A percentile compares a stretch with the other conserved stretches of the same genome.
Conservation (phyloP, 202 grass and related monocot species). For the Setaria italica region DNA sequence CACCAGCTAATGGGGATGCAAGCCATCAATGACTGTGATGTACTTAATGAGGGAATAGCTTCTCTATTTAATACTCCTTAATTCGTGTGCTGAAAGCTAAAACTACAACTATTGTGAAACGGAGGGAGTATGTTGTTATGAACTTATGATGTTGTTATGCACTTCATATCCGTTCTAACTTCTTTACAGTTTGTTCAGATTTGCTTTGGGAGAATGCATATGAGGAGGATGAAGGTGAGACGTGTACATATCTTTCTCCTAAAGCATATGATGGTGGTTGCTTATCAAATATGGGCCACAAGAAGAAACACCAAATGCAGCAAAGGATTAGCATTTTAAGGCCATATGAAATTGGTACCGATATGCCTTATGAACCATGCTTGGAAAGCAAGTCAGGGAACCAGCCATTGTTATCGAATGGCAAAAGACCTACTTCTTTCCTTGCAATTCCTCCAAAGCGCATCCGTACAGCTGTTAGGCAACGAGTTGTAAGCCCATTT, state of each 20-base stretch:
- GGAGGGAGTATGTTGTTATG: background rate
- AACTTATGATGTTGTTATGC: conserved; percentile 19
- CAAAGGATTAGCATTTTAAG: conserved; percentile 62
- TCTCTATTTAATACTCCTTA: no score
- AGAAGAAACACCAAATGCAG: conserved; percentile 66
- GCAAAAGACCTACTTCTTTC: conserved; percentile 77
- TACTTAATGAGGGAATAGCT: no score
- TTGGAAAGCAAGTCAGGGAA: conserved; percentile 69
- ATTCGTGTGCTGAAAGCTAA: no score
- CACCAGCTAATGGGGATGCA: no score
- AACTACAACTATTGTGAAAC: no score
- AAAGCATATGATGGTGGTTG: conserved; percentile 63
- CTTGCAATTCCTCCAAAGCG: conserved; percentile 83
- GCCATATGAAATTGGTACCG: conserved; percentile 57
- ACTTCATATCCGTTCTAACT: conserved; percentile 24
- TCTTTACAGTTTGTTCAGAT: conserved; percentile 61
- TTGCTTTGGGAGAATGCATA: conserved; percentile 64
- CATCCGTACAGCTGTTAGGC: conserved; percentile 68
- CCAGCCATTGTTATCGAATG: conserved; percentile 61
- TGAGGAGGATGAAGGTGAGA: conserved; percentile 88
- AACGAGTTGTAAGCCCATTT: conserved; percentile 71
- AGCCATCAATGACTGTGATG: no score
- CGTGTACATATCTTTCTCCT: conserved; percentile 55
- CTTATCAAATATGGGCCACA: conserved; percentile 58
- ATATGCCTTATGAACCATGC: conserved; percentile 62